phyloP scores from a whole-genome alignment of 495 filamentous ascomycete species.

The Penicillium verhagenii region DNA sequence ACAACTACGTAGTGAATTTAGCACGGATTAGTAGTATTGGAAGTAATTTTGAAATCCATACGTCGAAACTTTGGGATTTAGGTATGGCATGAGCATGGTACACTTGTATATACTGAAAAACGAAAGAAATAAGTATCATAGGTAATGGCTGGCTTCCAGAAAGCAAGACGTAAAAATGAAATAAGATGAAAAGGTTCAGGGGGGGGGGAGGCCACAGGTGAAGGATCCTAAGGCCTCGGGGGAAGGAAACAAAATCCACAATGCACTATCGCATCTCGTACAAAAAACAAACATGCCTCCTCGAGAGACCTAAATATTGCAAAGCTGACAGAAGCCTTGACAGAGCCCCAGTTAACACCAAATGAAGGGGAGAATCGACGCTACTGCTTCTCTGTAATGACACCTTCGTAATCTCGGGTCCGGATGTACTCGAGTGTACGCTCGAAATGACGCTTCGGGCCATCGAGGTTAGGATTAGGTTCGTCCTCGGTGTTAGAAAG shows the following conservation, averaged over 20 bases:
- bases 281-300: background rate
- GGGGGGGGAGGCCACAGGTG: too few relatives aligned
- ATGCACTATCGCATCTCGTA: conserved; percentile 2
- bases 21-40: too few relatives aligned
- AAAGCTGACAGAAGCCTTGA: background rate
- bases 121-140: conserved; percentile 14
- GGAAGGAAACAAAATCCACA: background rate
- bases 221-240: background rate
- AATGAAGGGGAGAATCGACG: background rate
- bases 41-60: conserved; percentile 14
- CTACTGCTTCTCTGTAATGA: conserved; percentile 69
- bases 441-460: conserved; percentile 86
- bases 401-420: conserved; percentile 87
- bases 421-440: conserved; percentile 91
- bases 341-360: background rate
- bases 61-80: conserved; percentile 28
- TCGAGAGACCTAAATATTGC: background rate
- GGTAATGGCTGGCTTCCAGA: conserved; percentile 21
- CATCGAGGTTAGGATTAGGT: conserved; percentile 73
- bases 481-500: conserved; percentile 72
- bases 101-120: conserved; percentile 36
- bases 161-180: conserved; percentile 7
- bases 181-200: background rate
- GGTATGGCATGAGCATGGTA: conserved; percentile 30
- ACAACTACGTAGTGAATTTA: too few relatives aligned